Conservation (phyloP, 2,329 filamentous ascomycete genomes). For the Geosmithia putterillii region DNA sequence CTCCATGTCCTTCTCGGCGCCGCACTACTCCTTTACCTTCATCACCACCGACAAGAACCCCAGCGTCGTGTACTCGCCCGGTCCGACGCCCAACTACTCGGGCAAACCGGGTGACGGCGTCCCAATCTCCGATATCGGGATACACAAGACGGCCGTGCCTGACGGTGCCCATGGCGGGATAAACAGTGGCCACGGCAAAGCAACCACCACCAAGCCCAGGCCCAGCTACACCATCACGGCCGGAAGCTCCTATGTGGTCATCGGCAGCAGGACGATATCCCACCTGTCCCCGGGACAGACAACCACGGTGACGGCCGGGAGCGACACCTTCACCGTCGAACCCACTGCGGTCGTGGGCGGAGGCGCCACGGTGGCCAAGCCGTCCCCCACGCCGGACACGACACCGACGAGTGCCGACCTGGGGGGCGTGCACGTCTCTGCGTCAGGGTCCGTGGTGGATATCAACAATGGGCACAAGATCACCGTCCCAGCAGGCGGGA, state of each 20-base stretch:
- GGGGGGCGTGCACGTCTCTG: constrained; percentile 24
- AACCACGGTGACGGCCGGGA: constrained; percentile 26
- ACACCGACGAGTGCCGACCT: constrained; percentile 24
- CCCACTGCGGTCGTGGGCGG: constrained; percentile 31
- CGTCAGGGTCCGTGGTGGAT: constrained; percentile 26
- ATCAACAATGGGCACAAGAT: constrained; percentile 28
- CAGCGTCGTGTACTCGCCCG: constrained; percentile 28
- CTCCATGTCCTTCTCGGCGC: not conserved
- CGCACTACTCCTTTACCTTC: constrained; percentile 23
- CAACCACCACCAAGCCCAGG: not conserved
- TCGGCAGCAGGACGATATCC: constrained; percentile 31
- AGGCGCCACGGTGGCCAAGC: constrained; percentile 30
- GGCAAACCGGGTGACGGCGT: not conserved
- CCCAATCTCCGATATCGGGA: not conserved
- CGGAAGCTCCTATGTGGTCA: constrained; percentile 30
- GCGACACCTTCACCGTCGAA: constrained; percentile 32
- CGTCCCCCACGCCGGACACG: constrained; percentile 14
- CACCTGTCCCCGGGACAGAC: constrained; percentile 23
- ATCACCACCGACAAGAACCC: constrained; percentile 44
- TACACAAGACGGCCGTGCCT: not conserved
- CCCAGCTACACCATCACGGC: constrained; percentile 27
- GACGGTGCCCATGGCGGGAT: no score
- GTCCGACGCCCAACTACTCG: constrained; percentile 25
- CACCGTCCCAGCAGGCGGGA: constrained; percentile 22
- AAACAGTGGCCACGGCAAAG: no score